A percentile compares a stretch with the other conserved stretches of the same genome.
These are phyloP conservation scores for Thinopyrum obtusiflorum DNA, from an alignment of 202 grass and related monocot genomes.

Conservation along the genomic window DNA sequence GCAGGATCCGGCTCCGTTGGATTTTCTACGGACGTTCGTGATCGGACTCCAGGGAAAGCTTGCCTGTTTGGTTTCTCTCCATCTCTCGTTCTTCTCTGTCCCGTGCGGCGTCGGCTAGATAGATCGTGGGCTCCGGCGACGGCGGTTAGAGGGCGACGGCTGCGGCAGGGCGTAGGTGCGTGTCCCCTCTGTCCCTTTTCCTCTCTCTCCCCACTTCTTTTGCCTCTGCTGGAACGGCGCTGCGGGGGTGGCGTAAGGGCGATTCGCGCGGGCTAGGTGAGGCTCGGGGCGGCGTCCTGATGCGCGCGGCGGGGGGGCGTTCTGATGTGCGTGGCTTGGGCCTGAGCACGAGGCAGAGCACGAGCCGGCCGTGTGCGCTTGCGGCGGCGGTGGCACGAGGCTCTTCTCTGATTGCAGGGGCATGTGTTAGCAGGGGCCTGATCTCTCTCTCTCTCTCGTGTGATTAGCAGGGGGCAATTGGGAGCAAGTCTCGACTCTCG, in stretches of 20 bases:
- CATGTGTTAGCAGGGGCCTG: too few species aligned
- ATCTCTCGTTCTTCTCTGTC: not conserved
- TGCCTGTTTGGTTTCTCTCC: not conserved
- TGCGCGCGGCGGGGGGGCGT: not conserved
- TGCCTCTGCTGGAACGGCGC: not conserved
- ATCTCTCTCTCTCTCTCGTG: too few species aligned
- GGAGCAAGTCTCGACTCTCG: conserved; percentile 57
- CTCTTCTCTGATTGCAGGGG: not conserved
- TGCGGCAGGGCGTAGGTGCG: not conserved
- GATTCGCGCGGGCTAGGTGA: not conserved
- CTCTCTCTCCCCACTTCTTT: not conserved
- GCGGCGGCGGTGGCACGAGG: not conserved
- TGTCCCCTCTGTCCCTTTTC: not conserved
- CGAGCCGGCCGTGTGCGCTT: not conserved
- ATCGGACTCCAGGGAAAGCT: not conserved
- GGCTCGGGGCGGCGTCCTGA: not conserved
- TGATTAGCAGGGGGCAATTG: conserved; percentile 42
- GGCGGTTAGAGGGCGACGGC: not conserved
- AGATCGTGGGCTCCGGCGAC: not conserved
- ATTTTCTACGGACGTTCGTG: not conserved
- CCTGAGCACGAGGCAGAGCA: not conserved
- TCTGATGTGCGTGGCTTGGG: not conserved
- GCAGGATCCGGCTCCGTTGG: not conserved
- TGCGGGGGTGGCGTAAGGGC: too few species aligned
- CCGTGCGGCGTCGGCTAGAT: not conserved